phyloP scores from a whole-genome alignment of 2,329 filamentous ascomycete species.

The Beauveria caledonica region DNA sequence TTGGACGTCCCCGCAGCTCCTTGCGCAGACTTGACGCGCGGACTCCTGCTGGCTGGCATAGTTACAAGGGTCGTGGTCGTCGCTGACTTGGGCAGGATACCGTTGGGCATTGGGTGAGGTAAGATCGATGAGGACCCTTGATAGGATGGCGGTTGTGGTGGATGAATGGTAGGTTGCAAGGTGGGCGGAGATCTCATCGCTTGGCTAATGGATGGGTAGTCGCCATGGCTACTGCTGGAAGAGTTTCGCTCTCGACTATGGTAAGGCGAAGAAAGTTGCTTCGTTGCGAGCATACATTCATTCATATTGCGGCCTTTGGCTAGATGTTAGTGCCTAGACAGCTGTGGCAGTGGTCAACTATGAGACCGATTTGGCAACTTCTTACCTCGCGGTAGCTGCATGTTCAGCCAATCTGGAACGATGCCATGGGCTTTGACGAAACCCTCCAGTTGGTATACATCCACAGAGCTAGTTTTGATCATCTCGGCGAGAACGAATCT shows the following conservation, averaged over 20 bases:
- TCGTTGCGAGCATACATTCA: slow-evolving; percentile 35
- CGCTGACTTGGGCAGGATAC: background rate
- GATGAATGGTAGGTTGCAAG: slow-evolving; percentile 16
- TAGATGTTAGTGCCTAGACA: slow-evolving; percentile 7
- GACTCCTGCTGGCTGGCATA: background rate
- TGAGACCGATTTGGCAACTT: background rate
- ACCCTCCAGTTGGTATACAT: slow-evolving; percentile 35
- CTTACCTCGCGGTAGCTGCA: slow-evolving; percentile 41
- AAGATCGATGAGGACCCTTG: background rate
- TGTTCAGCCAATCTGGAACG: slow-evolving; percentile 37
- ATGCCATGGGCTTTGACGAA: slow-evolving; percentile 37
- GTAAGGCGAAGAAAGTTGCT: slow-evolving; percentile 27
- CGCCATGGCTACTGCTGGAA: slow-evolving; percentile 10
- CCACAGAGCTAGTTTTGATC: slow-evolving; percentile 46
- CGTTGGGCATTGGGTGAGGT: slow-evolving; percentile 10
- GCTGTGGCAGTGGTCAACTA: no score
- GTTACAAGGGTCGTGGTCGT: background rate
- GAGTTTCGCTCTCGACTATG: slow-evolving; percentile 20
- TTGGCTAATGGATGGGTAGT: slow-evolving; percentile 1
- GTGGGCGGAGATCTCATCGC: slow-evolving; percentile 6
- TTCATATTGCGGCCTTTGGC: slow-evolving; percentile 37
- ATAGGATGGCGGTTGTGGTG: slow-evolving; percentile 7
- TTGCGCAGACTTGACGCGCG: background rate
- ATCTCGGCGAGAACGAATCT: slow-evolving; percentile 51
- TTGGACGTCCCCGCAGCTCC: slow-evolving; percentile 1